Percentiles rank a stretch among this genome's conserved stretches.
phyloP scores from a whole-genome alignment of 768 basidiomycete genomes.

The Dacryopinax primogenitus region DNA sequence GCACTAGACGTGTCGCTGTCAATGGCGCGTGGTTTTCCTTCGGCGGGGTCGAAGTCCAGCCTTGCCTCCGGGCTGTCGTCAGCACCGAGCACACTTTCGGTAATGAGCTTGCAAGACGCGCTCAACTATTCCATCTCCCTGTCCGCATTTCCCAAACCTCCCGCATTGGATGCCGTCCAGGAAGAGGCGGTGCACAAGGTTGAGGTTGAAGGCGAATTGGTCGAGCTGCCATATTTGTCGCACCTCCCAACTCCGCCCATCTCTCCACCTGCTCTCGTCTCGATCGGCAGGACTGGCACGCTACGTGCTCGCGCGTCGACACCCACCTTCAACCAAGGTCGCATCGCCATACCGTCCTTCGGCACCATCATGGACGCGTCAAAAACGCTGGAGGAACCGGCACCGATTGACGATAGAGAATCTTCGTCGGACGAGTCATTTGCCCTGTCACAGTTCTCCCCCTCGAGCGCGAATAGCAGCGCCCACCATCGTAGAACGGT shows the following conservation, averaged over 20 bases:
- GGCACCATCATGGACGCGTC: conserved; percentile 3
- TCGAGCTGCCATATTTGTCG: neutral
- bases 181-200: neutral
- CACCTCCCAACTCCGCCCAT: conserved; percentile 13
- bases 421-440: conserved; percentile 4
- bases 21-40: neutral
- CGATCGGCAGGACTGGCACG: conserved; percentile 9
- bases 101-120: neutral
- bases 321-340: neutral
- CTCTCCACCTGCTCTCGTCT: conserved; percentile 6
- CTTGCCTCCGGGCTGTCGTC: neutral
- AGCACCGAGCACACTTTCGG: neutral
- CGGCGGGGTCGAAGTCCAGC: neutral
- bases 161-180: neutral
- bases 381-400: neutral
- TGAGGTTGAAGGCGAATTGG: neutral
- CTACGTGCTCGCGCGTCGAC: conserved; percentile 3
- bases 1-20: neutral
- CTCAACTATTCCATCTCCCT: neutral
- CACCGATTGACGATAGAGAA: neutral
- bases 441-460: neutral
- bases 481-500: neutral
- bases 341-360: neutral
- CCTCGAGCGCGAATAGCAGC: neutral
- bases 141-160: neutral